Evolutionary conservation across 164 flowering plant species (phyloP).

Genomic region (Umbilicus rupestris): DNA sequence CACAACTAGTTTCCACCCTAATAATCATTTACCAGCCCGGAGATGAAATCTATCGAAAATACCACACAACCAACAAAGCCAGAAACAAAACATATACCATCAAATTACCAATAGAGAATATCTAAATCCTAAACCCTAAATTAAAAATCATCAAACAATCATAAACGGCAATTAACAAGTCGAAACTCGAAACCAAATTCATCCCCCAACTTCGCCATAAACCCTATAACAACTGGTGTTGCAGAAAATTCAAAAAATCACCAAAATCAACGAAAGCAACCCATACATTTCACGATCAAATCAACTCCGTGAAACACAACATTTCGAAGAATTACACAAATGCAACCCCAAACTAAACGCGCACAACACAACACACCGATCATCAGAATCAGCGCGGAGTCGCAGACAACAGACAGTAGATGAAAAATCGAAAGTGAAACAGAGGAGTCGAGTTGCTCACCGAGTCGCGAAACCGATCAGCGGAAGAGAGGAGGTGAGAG

Average conservation of each 20-base stretch:
- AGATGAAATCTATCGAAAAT: background rate
- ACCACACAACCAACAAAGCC: too few relatives aligned
- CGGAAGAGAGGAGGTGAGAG: constrained; percentile 7
- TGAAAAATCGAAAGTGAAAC: background rate
- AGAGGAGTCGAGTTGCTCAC: background rate
- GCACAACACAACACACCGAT: too few relatives aligned
- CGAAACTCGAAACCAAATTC: background rate
- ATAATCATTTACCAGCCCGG: too few relatives aligned
- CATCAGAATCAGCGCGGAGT: background rate
- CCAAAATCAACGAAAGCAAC: background rate
- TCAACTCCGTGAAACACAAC: too few relatives aligned
- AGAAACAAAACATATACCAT: background rate
- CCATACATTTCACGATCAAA: background rate
- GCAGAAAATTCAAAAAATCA: background rate
- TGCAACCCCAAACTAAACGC: too few relatives aligned
- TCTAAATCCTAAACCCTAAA: background rate
- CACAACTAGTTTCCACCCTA: too few relatives aligned
- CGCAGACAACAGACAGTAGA: too few relatives aligned
- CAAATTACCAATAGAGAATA: background rate
- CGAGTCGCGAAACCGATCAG: background rate
- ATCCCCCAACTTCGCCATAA: too few relatives aligned
- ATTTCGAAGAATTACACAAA: too few relatives aligned
- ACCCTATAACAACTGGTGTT: background rate
- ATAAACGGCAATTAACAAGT: background rate
- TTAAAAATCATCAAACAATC: background rate